Percentiles rank a stretch among this genome's conserved stretches.
Evolutionary conservation across 306 rosid genomes (phyloP).

Genomic region (Trifolium repens): DNA sequence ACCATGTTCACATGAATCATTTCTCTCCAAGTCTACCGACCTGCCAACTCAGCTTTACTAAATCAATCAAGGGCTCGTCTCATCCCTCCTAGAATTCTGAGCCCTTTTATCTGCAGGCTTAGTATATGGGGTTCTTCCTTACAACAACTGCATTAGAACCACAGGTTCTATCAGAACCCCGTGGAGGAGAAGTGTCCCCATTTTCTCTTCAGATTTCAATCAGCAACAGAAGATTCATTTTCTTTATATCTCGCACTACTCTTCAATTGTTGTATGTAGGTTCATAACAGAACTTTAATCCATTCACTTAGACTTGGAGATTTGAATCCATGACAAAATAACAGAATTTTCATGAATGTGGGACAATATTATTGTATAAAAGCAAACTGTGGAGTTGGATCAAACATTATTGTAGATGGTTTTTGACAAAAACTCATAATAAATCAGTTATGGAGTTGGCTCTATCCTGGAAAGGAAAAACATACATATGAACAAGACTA

Average conservation of each 20-base stretch:
- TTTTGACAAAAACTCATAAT: slow-evolving; percentile 6
- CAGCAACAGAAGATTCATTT: background rate
- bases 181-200: background rate
- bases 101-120: background rate
- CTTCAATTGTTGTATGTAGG: slow-evolving; percentile 13
- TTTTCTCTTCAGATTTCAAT: slow-evolving; percentile 2
- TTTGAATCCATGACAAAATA: slow-evolving; percentile 8
- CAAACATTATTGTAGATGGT: background rate
- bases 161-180: slow-evolving; percentile 9
- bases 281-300: slow-evolving; percentile 18
- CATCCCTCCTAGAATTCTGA: background rate
- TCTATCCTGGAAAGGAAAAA: slow-evolving; percentile 11
- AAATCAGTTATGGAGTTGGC: background rate
- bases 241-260: background rate
- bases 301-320: slow-evolving; percentile 7
- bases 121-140: background rate
- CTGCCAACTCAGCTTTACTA: slow-evolving; percentile 3
- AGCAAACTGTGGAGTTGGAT: slow-evolving; percentile 13
- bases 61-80: background rate
- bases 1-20: background rate
- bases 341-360: slow-evolving; percentile 1
- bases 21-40: background rate
- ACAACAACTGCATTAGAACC: background rate
- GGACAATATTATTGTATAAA: background rate
- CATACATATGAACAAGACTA: background rate